phyloP scores from a whole-genome alignment of 176 grass and related monocot species.

The Puccinellia tenuiflora region DNA sequence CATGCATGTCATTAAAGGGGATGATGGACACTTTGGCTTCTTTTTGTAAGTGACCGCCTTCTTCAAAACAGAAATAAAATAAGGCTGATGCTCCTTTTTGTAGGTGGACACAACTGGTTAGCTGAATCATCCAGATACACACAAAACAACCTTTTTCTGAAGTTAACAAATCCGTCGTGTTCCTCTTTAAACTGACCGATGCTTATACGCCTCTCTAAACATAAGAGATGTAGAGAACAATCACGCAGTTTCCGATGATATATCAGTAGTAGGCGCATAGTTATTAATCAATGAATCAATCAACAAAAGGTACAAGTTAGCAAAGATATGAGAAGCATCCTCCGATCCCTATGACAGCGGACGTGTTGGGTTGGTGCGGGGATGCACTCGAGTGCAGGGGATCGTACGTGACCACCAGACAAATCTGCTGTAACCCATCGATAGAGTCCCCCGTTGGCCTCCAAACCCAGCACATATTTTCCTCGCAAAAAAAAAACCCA shows the following conservation, averaged over 20 bases:
- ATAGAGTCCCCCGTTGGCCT: no score
- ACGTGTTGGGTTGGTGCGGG: conserved; percentile 42
- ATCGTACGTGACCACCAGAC: conserved; percentile 6
- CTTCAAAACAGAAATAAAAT: neutral
- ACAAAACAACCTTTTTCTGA: neutral
- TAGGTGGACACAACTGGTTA: conserved; percentile 3
- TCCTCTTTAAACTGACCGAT: neutral
- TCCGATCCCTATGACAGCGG: conserved; percentile 20
- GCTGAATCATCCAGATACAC: neutral
- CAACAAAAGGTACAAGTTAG: neutral
- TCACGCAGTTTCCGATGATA: neutral
- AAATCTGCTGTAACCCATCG: neutral
- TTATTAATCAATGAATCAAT: neutral
- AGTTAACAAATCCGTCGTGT: neutral
- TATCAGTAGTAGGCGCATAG: neutral
- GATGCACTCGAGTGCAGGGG: conserved; percentile 34
- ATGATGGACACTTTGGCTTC: neutral
- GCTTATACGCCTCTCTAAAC: neutral
- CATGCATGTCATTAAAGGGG: neutral
- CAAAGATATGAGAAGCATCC: neutral
- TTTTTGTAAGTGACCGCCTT: neutral
- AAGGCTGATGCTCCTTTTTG: neutral
- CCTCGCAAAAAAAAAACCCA: no score
- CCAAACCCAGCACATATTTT: no score
- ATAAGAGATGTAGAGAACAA: neutral